Base-by-base conservation (phyloP, 2,329 filamentous ascomycete species). In the Xylaria sp. region DNA sequence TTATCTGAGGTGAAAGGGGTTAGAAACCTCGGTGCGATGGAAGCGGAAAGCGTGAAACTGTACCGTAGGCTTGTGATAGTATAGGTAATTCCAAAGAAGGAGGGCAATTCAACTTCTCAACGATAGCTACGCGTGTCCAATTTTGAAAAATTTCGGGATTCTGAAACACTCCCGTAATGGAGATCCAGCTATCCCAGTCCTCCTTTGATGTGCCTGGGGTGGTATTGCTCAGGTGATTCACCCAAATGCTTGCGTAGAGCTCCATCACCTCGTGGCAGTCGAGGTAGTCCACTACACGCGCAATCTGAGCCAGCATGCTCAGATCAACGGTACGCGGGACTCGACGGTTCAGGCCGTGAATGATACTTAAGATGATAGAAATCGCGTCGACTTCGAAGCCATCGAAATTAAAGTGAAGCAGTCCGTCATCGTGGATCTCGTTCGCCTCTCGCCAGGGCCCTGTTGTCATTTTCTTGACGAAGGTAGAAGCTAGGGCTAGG, bases 241-340 rank as follows among this genome's bases (percentile, higher is more conserved):
- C 20, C 66, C 66, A 68, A 23, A 68, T 60, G 46, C 66, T 68
- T 6, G 62, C 66, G n/a, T 61, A 68, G n/a, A 68, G 62, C 51
- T 68, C 62, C 49, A 68, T 58, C 4, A 49, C 66, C 57, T 68
- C 66, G 51, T 68, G 66, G 20, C 66, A 68, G 1, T 57, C 58
- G 51, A 68, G 61, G 20, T 61, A 65, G 26, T 68, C 66, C 2
- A 68, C 66, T 3, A 53, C 62, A 44, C 49, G 57, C 15, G 66
- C 58, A 13, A 68, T 56, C 49, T 68, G 49, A 2, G 62, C 66
- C 4, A 68, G 42, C 66, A 58, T 65, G 26, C 33, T 6, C 13
- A 68, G 62, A n/a, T 48, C 44, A 23, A 68, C 44, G 13, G 51
- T 58, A 13, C 66, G 66, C 15, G 48, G 61, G 42, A 68, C 62